A percentile compares a stretch with the other conserved stretches of the same genome.
These are phyloP conservation scores for Lunasporangiospora selenospora DNA, from an alignment of 192 early-diverging fungal genomes.

Conservation along the genomic window DNA sequence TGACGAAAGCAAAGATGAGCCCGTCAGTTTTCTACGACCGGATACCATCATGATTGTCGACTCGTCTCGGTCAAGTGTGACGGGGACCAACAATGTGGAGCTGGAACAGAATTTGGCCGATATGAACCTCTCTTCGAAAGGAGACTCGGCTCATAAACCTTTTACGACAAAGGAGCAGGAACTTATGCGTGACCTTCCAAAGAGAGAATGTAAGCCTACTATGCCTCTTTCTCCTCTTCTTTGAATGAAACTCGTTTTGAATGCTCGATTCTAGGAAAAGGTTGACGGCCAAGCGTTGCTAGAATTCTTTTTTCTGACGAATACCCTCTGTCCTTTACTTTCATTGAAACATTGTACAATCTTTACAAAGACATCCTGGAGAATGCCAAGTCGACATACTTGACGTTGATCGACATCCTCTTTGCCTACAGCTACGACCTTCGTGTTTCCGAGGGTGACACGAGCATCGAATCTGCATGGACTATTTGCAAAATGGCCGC, in stretches of 20 bases:
- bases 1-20: conserved; percentile 34
- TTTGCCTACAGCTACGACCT: conserved; percentile 93
- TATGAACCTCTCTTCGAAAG: conserved; percentile 17
- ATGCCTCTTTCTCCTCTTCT: too few species aligned
- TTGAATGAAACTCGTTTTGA: too few species aligned
- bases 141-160: conserved; percentile 11
- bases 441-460: conserved; percentile 83
- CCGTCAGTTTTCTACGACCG: conserved; percentile 9
- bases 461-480: conserved; percentile 91
- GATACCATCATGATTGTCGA: conserved; percentile 21
- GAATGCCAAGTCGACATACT: conserved; percentile 72
- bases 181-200: conserved; percentile 79
- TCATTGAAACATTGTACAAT: conserved; percentile 4
- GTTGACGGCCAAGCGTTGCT: neutral
- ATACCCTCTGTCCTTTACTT: neutral
- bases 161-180: conserved; percentile 77
- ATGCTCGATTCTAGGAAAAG: neutral
- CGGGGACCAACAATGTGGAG: too few species aligned
- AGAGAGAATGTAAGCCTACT: conserved; percentile 80
- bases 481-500: conserved; percentile 85
- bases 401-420: conserved; percentile 89
- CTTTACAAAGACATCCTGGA: conserved; percentile 65
- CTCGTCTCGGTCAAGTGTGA: conserved; percentile 1
- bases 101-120: conserved; percentile 25
- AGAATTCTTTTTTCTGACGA: neutral